Conservation (phyloP, 345 rosid species). For the Orychophragmus violaceus region DNA sequence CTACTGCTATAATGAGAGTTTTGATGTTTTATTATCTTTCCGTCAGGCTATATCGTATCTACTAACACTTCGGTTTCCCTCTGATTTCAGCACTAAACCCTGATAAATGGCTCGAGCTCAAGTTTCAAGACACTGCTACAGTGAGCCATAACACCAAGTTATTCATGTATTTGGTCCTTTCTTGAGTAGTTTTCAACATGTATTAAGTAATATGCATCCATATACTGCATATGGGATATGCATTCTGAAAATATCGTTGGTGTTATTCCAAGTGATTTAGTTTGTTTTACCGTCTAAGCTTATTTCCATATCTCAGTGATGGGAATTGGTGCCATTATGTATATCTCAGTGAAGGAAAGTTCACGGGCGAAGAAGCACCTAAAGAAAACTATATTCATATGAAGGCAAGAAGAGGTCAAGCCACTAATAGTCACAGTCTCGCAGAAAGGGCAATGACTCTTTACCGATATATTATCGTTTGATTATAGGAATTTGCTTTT, state of each 20-base stretch:
- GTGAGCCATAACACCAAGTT: constrained; percentile 8
- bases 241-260: not conserved
- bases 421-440: too few species aligned
- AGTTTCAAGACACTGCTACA: not conserved
- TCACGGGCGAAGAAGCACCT: too few species aligned
- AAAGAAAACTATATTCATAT: too few species aligned
- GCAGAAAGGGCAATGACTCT: constrained; percentile 69
- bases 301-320: not conserved
- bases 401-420: too few species aligned
- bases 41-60: not conserved
- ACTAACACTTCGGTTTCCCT: not conserved
- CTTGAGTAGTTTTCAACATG: not conserved
- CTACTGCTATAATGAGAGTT: not conserved
- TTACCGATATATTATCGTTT: not conserved
- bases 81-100: constrained; percentile 53
- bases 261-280: not conserved
- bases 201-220: not conserved
- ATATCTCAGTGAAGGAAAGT: too few species aligned
- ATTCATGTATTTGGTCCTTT: constrained; percentile 50
- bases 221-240: not conserved
- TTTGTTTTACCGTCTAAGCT: not conserved
- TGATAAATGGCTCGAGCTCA: not conserved
- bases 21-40: not conserved
- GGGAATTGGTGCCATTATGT: not conserved
- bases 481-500: too few species aligned